These are phyloP conservation scores for Oryza glumipatula DNA, from an alignment of 176 grass and related monocot genomes.

Conservation along the genomic window DNA sequence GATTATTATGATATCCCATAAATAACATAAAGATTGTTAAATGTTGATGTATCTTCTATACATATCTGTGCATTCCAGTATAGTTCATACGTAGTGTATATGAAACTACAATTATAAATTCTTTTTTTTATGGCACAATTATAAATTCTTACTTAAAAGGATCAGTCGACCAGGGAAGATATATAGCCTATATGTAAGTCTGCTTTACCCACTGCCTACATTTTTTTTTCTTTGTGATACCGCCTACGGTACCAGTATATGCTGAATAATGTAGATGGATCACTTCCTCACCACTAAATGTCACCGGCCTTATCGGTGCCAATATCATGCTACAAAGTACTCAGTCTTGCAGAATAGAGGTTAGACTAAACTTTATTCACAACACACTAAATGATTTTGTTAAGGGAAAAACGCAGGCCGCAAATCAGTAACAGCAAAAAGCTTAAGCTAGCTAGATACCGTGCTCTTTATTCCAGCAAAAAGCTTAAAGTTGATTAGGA, in stretches of 20 bases:
- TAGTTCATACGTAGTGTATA: background rate
- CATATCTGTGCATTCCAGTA: background rate
- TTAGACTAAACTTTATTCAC: too few species aligned
- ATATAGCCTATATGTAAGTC: too few species aligned
- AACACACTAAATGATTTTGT: background rate
- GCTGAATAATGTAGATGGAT: too few species aligned
- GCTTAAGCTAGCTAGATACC: background rate
- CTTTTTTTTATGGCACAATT: too few species aligned
- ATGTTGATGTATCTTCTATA: background rate
- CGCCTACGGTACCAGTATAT: too few species aligned
- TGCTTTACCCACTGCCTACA: too few species aligned
- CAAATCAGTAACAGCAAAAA: background rate
- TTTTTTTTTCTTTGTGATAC: too few species aligned
- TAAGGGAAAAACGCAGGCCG: background rate
- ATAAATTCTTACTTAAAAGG: too few species aligned
- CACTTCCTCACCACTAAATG: too few species aligned
- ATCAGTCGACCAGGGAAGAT: background rate
- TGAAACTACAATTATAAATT: background rate
- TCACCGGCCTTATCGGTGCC: too few species aligned
- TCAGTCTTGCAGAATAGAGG: background rate
- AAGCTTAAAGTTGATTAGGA: background rate
- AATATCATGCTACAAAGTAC: too few species aligned
- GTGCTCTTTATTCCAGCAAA: background rate
- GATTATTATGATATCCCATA: background rate
- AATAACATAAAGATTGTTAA: background rate